Base-by-base conservation (phyloP, 306 rosid species). In the Quercus ilex region DNA sequence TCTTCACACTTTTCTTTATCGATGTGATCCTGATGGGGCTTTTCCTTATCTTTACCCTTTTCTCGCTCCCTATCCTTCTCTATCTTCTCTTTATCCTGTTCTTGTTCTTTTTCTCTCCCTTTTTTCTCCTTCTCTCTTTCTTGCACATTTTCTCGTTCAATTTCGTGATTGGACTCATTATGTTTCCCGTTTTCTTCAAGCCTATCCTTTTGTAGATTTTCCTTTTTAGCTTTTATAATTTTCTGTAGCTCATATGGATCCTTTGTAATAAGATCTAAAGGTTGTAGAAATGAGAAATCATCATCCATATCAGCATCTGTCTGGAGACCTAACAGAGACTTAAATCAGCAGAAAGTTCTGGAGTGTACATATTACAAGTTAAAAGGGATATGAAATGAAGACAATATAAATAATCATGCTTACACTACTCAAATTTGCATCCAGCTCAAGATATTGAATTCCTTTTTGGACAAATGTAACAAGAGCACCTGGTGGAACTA, bases 401-500 rank as follows among this genome's bases (percentile, higher is more conserved):
- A 6, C 71, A 33, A 52, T 43, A 62, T 23, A 7, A 33, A 67
- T 14, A 21, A 83, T 60, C 71, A 77, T 74, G 55, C 91, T 88
- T 85, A 90, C 94, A 72, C 79, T 78, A 77, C 86, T 86, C 84
- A 87, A 82, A 79, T 90, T 86, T 23, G 92, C 91, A 51, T 91
- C 94, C 70, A 91, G 80, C 85, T 88, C 94, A 60, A 91, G 86
- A 84, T 87, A 88, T 69, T 85, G 94, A 78, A 90, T 81, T 58
- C 94, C 94, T 75, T 88, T 90, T 79, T 88, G 92, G 31, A 88
- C 55, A 46, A 87, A 88, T 46, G 89, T 87, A 74, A 90, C 81
- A 68, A 90, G 94, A 8, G 94, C 94, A 38, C 90, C 90, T 0
- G 94, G 92, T 23, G 92, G 94, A 69, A 88, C 92, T 73, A 87